A percentile compares a stretch with the other conserved stretches of the same genome.
Evolutionary conservation across 495 filamentous ascomycete genomes (phyloP).

Genomic region (Penicillium crystallinum): DNA sequence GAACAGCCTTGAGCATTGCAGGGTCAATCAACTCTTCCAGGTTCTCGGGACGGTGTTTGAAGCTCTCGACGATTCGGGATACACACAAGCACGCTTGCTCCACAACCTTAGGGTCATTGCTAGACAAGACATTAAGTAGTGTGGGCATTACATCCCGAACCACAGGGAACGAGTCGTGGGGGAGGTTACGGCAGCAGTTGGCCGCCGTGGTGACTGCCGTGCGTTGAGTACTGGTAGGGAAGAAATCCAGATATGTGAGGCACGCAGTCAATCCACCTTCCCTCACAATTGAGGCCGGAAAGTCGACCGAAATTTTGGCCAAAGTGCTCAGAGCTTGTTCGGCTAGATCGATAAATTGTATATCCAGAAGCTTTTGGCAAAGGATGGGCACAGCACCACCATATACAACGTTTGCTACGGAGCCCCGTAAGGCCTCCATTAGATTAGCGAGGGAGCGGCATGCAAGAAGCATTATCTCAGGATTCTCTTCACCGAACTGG

Average conservation of each 20-base stretch:
- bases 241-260: slow-evolving; percentile 92
- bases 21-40: slow-evolving; percentile 87
- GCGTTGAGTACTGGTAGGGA: slow-evolving; percentile 92
- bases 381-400: slow-evolving; percentile 91
- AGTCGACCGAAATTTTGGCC: slow-evolving; percentile 96
- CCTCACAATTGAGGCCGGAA: slow-evolving; percentile 90
- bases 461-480: slow-evolving; percentile 95
- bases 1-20: slow-evolving; percentile 77
- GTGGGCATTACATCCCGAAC: slow-evolving; percentile 94
- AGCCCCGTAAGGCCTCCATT: slow-evolving; percentile 93
- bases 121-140: slow-evolving; percentile 79
- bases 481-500: slow-evolving; percentile 82
- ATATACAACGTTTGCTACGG: slow-evolving; percentile 93
- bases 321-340: slow-evolving; percentile 96
- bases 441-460: slow-evolving; percentile 95
- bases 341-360: slow-evolving; percentile 92
- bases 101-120: slow-evolving; percentile 92
- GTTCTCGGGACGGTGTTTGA: slow-evolving; percentile 78
- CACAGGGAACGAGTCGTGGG: slow-evolving; percentile 83
- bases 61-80: slow-evolving; percentile 94
- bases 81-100: slow-evolving; percentile 96
- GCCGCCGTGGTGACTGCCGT: slow-evolving; percentile 96
- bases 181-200: slow-evolving; percentile 95
- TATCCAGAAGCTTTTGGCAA: slow-evolving; percentile 90
- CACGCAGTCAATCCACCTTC: slow-evolving; percentile 94